phyloP scores from a whole-genome alignment of 345 rosid genomes.

The Linum trigynum region DNA sequence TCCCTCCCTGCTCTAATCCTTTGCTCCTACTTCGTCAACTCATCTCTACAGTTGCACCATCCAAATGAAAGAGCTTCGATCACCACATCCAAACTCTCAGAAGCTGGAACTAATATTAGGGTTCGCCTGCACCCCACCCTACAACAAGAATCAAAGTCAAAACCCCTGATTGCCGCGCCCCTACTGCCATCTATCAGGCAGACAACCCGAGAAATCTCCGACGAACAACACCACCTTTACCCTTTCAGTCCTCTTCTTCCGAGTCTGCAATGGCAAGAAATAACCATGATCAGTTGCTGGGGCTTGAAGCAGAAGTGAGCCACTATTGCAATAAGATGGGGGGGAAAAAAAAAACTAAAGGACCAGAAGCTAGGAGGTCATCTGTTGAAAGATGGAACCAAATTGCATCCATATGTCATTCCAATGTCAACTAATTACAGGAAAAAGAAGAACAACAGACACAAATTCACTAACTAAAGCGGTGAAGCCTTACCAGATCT shows the following conservation, averaged over 20 bases:
- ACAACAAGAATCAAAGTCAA: background rate
- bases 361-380: no score
- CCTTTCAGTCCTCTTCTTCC: conserved; percentile 64
- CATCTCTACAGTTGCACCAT: background rate
- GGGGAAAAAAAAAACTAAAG: no score
- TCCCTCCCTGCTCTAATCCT: background rate
- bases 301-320: no score
- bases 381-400: no score
- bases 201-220: no score
- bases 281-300: no score
- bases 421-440: background rate
- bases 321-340: no score
- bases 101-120: no score
- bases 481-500: conserved; percentile 70
- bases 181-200: background rate
- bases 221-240: background rate
- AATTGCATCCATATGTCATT: no score
- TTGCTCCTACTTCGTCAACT: background rate
- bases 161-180: background rate
- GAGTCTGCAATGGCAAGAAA: conserved; percentile 49
- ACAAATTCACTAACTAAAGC: background rate
- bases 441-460: background rate
- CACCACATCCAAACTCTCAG: background rate
- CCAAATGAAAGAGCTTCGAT: no score
- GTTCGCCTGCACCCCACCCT: no score